Conservation (phyloP, 148 eudicot genomes). For the Amaranthus palmeri region DNA sequence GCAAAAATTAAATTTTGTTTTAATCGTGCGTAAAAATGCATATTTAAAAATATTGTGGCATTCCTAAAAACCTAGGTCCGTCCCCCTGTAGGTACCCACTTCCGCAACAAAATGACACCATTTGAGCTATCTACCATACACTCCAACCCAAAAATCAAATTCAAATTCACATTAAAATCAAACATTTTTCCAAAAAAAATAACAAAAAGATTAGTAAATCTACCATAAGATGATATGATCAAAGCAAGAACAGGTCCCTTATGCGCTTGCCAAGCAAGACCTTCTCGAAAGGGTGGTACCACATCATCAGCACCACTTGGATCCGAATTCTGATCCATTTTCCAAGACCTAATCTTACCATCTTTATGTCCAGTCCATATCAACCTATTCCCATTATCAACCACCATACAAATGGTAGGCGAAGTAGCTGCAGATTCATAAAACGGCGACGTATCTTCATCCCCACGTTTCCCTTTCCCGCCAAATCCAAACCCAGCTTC, state of each 20-base stretch:
- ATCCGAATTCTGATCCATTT: conserved; percentile 52
- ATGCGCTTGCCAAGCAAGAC: conserved; percentile 81
- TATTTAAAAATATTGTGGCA: too few relatives aligned
- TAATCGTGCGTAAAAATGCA: too few relatives aligned
- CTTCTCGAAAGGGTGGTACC: conserved; percentile 49
- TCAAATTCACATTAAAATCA: too few relatives aligned
- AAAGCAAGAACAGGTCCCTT: conserved; percentile 74
- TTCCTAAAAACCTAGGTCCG: too few relatives aligned
- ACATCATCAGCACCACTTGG: conserved; percentile 22
- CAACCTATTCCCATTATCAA: conserved; percentile 66
- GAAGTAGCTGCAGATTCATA: conserved; percentile 59
- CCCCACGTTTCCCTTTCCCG: conserved; percentile 70
- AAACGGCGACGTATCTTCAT: conserved; percentile 91
- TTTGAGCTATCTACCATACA: too few relatives aligned
- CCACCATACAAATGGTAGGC: conserved; percentile 62
- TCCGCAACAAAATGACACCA: too few relatives aligned
- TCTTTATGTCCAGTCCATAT: conserved; percentile 98
- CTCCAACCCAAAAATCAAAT: too few relatives aligned
- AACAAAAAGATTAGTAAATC: background rate
- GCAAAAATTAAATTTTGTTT: too few relatives aligned
- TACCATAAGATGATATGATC: conserved; percentile 74
- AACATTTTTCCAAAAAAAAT: background rate
- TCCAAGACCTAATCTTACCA: conserved; percentile 94
- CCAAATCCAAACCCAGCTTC: conserved; percentile 66
- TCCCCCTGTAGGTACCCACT: too few relatives aligned